Evolutionary conservation across 495 filamentous ascomycete species (phyloP).

Genomic region (Lasiosphaeria ovina): DNA sequence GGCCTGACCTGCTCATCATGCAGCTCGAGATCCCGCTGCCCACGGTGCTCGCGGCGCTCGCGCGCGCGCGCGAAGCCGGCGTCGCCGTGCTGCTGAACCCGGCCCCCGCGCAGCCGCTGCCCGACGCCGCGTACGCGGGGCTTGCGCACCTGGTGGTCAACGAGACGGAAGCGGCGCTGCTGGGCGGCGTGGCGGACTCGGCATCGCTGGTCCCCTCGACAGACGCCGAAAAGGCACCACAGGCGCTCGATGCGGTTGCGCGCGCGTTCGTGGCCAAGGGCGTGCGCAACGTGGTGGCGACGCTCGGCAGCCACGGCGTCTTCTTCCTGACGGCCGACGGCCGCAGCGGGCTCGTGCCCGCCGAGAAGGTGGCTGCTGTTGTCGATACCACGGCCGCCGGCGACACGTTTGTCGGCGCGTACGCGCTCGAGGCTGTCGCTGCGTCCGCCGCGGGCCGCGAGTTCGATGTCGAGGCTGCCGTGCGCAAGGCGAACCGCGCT

Average conservation of each 20-base stretch:
- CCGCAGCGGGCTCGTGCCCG: constrained; percentile 46
- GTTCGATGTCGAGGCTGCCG: constrained; percentile 57
- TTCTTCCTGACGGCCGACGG: constrained; percentile 48
- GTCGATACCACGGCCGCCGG: constrained; percentile 94
- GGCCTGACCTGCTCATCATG: constrained; percentile 71
- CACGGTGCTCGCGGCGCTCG: constrained; percentile 66
- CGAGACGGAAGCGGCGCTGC: constrained; percentile 80
- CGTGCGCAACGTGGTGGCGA: constrained; percentile 76
- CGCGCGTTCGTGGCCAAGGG: constrained; percentile 61
- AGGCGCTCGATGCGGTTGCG: constrained; percentile 40
- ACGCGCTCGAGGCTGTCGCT: constrained; percentile 66
- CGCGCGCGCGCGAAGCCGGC: constrained; percentile 46
- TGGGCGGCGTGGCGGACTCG: constrained; percentile 52
- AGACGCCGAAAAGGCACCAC: constrained; percentile 13
- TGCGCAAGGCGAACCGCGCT: constrained; percentile 68
- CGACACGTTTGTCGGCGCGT: constrained; percentile 89
- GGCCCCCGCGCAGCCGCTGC: constrained; percentile 70
- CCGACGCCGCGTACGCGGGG: constrained; percentile 60
- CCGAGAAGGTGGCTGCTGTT: constrained; percentile 60
- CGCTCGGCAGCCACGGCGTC: constrained; percentile 74
- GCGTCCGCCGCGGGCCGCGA: constrained; percentile 31
- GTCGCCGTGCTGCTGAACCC: constrained; percentile 78
- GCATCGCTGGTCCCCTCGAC: constrained; percentile 47
- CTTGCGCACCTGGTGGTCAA: constrained; percentile 86
- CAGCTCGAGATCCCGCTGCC: constrained; percentile 82